Conservation (phyloP, 495 filamentous ascomycete species). For the Hyaloscypha variabilis region DNA sequence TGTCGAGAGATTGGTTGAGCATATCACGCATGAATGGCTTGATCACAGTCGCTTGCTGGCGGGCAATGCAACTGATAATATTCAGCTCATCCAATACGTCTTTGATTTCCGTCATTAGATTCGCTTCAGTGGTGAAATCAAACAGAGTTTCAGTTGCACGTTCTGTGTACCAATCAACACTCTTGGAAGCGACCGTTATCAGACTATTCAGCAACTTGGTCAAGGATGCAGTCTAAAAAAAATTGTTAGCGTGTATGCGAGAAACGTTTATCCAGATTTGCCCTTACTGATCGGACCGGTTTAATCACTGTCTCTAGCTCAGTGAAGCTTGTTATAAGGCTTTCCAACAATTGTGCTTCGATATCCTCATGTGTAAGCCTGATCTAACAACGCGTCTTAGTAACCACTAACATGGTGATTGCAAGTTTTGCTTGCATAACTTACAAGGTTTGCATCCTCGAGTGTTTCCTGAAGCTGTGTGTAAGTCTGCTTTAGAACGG, state of each 20-base stretch:
- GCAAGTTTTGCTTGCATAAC: background rate
- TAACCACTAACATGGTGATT: background rate
- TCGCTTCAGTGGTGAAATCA: background rate
- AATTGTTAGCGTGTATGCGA: background rate
- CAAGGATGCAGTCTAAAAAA: background rate
- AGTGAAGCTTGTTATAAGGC: background rate
- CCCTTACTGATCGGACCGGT: background rate
- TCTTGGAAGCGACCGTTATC: background rate
- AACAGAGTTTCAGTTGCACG: background rate
- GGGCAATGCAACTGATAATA: background rate
- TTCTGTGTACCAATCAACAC: background rate
- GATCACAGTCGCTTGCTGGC: background rate
- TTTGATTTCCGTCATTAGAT: slow-evolving; percentile 1
- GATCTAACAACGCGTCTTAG: background rate
- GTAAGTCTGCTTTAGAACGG: background rate
- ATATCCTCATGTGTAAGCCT: background rate
- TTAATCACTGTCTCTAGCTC: background rate
- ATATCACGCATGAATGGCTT: background rate
- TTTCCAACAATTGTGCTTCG: background rate
- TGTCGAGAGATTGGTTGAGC: background rate
- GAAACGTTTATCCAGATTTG: background rate
- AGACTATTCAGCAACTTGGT: background rate
- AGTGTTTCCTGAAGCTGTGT: background rate
- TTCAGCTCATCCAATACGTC: background rate
- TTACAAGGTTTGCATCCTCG: background rate